Evolutionary conservation across 2,329 filamentous ascomycete genomes (phyloP), one percentile per base, ranked within the genome.

Genomic region (Chalara sp.): DNA sequence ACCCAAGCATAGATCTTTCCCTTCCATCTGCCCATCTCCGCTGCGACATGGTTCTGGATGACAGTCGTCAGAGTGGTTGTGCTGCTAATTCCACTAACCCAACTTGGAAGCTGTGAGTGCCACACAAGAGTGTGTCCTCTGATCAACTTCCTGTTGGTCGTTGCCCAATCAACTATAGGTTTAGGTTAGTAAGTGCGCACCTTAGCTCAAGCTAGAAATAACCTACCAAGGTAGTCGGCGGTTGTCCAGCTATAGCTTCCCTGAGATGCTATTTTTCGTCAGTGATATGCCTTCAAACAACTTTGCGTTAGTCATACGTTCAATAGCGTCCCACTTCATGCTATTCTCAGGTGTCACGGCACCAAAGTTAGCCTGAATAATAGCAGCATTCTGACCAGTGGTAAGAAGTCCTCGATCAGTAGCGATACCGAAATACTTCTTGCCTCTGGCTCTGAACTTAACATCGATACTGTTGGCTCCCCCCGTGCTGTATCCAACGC

Each of bases 271-370:
- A 21, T 21, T 21, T 21, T 21, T 21, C 21, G 21, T 21, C 21
- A 21, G 21, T 21, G 21, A 21, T 21, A 21, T 21, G 21, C 21
- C 21, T 21, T 21, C 21, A 21, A 21, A 21, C 28, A 33, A 10
- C 5, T n/a, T 41, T 2, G 5, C 4, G 4, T 2, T n/a, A 49
- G 41, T 13, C 48, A 39, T 62, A 49, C 63, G 60, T 64, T 84
- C 70, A 13, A 72, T 72, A 33, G 75, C 67, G 57, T 84, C 79
- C 82, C 82, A 86, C 68, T 86, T 85, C 78, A 86, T 83, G 63
- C 73, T 79, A 71, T 87, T 86, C 71, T 87, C 83, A 2, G 78
- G 75, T 0, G 82, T 85, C 28, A 87, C 70, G 65, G 81, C 76
- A 21, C 82, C 81, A 55, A 86, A 86, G 65, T 84, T 70, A 47